Base-by-base conservation (phyloP, 352 stramenopile species). In the Phytophthora meadii region DNA sequence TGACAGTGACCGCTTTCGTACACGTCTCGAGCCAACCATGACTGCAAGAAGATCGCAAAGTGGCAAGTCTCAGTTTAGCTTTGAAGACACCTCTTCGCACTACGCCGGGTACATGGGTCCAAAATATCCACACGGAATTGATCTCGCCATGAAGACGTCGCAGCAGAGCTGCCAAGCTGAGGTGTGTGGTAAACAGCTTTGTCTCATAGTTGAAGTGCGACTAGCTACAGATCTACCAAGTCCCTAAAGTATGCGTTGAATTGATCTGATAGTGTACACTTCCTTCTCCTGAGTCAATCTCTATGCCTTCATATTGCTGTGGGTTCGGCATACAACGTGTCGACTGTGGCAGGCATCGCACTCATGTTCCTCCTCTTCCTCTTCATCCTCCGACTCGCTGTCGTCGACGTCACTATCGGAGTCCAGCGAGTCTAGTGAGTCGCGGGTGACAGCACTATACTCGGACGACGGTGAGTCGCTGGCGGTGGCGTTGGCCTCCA, bases 341-440 rank as follows among this genome's bases (percentile, higher is more conserved):
- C 68, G 68, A 55, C 68, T 68, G 47, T 70, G 58, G 67, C 67
- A 76, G 15, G 69, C 58, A 50, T 79, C 71, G 47, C 71, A 78
- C 41, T 70, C 62, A 17, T 39, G 15, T 41, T 59, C 57, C 24
- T 66, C 68, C 44, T 61, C 34, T 9, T 63, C 54, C 49, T 70
- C 64, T 17, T 74, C 65, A 15, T 70, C 70, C 24, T 70, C 68
- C 0, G 34, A 55, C 22, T 66, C 61, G 25, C 52, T 54, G n/a
- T 45, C 36, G 14, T 40, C n/a, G 37, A 52, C 54, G 8, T 69
- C 64, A 28, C 47, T 50, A 6, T 65, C 60, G 7, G 27, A 57
- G 27, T 70, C 63, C 14, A 76, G 54, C 8, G 68, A 74, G 37
- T 74, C 57, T 5, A 75, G 53, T 17, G 70, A 72, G 40, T 72